Evolutionary conservation across 257 asterid genomes (phyloP).

Genomic region (Knoxia roxburghii): DNA sequence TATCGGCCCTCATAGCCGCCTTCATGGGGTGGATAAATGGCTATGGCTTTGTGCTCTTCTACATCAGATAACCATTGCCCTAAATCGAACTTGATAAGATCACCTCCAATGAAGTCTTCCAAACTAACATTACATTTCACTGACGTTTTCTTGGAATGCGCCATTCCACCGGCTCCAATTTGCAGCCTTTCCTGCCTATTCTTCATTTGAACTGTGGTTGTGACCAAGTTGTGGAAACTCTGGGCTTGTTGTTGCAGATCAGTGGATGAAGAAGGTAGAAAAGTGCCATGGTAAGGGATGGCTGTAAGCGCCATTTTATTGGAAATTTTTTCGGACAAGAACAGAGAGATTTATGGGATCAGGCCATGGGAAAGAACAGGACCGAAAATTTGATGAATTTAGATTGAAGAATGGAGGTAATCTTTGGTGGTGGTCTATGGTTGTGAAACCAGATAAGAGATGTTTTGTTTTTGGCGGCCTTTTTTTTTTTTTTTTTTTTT

Average conservation of each 20-base stretch:
- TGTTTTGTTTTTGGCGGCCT: background rate
- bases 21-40: constrained; percentile 83
- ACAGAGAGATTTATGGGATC: background rate
- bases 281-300: constrained; percentile 5
- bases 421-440: constrained; percentile 1
- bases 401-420: background rate
- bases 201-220: background rate
- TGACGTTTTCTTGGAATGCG: constrained; percentile 2
- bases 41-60: constrained; percentile 82
- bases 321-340: background rate
- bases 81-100: constrained; percentile 54
- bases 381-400: background rate
- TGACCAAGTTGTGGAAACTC: constrained; percentile 10
- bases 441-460: constrained; percentile 16
- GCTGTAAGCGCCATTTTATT: constrained; percentile 11
- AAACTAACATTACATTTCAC: constrained; percentile 39
- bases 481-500: too few species aligned
- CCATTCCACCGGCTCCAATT: background rate
- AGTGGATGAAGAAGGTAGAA: constrained; percentile 19
- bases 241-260: constrained; percentile 16
- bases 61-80: constrained; percentile 75
- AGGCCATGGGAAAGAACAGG: background rate
- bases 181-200: constrained; percentile 1
- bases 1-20: constrained; percentile 91
- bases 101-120: constrained; percentile 81